Base-by-base conservation (phyloP, 805 yeast genomes). In the Saccharomycopsis fodiens region DNA sequence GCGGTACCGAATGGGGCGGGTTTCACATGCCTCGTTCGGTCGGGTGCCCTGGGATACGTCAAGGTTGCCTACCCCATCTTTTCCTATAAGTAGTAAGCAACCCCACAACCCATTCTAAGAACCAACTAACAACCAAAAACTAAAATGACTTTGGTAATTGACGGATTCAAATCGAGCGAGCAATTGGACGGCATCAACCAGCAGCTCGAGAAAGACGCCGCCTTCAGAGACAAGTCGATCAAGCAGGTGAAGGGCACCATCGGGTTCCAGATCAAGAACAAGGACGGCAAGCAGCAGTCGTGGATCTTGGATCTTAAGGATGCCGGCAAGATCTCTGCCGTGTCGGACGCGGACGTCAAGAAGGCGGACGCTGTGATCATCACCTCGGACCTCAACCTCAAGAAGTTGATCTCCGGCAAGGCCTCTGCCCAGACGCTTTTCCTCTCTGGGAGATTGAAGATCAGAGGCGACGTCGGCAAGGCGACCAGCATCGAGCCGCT, bases 401-500 rank as follows among this genome's bases (percentile, higher is more conserved):
- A 73, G 55, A 78, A 74, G 61, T 73, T 86, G 55, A 83, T 83
- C 44, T 67, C 70, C 51, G 94, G 94, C 52, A 83, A 85, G 71
- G 79, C 87, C 53, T 82, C 81, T 63, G 86, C 95, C 39, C 95
- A 86, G 66, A 81, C 79, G 67, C 73, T 86, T 58, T 86, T 85
- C 64, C 76, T 86, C 83, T 68, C 74, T 56, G 95, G 96, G 35
- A 82, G 82, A 65, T 75, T 86, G 64, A 85, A 85, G 73, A 80
- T 86, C 53, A 84, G 81, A 71, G 95, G 95, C 54, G 85, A 87
- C 68, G 82, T 86, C 68, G 83, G 83, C 89, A 86, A 86, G 72
- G 95, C 95, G 45, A 76, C 89, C 77, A 32, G 20, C 12, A 32
- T 32, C 20, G 36, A 32, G 20, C 17, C 36, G 12, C 20, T 32